Percentiles rank a stretch among this genome's conserved stretches.
These are phyloP conservation scores for Sporodiniella umbellata DNA, from an alignment of 371 early-diverging fungal genomes.

Conservation along the genomic window DNA sequence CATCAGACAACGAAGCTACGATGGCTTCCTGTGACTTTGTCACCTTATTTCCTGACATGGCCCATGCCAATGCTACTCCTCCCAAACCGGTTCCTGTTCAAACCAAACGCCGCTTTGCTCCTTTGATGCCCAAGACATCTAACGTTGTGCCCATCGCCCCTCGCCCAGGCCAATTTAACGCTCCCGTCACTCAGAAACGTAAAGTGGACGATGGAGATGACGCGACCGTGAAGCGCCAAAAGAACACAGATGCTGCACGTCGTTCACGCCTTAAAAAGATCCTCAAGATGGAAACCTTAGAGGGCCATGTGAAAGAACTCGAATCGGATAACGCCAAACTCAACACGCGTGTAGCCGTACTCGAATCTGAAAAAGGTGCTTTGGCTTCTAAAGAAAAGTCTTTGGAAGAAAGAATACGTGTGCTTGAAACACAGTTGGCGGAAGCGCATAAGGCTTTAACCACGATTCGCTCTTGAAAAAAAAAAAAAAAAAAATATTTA, in stretches of 20 bases:
- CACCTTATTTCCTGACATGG: slow-evolving; percentile 24
- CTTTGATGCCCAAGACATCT: slow-evolving; percentile 15
- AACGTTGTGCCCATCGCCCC: slow-evolving; percentile 9
- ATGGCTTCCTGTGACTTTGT: slow-evolving; percentile 7
- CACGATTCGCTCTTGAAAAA: slow-evolving; percentile 11
- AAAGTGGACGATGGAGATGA: slow-evolving; percentile 47
- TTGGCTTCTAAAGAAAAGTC: slow-evolving; percentile 61
- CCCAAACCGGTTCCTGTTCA: background rate
- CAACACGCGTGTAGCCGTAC: slow-evolving; percentile 67
- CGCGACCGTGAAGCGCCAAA: slow-evolving; percentile 72
- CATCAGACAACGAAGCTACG: slow-evolving; percentile 8
- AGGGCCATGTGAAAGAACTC: slow-evolving; percentile 71
- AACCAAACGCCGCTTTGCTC: slow-evolving; percentile 1
- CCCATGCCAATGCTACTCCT: slow-evolving; percentile 1
- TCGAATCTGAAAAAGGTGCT: slow-evolving; percentile 68
- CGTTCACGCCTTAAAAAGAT: slow-evolving; percentile 89
- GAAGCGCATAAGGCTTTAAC: slow-evolving; percentile 66
- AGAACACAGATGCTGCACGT: slow-evolving; percentile 94
- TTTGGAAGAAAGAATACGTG: slow-evolving; percentile 63
- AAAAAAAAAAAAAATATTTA: too few relatives aligned
- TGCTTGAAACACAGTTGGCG: slow-evolving; percentile 70
- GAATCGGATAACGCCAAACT: slow-evolving; percentile 73
- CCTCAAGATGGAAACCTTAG: slow-evolving; percentile 80
- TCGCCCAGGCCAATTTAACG: slow-evolving; percentile 5
- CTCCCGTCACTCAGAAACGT: background rate